Evolutionary conservation across 139 green algal genomes (phyloP).

Genomic region (Spirogloea muscicola): DNA sequence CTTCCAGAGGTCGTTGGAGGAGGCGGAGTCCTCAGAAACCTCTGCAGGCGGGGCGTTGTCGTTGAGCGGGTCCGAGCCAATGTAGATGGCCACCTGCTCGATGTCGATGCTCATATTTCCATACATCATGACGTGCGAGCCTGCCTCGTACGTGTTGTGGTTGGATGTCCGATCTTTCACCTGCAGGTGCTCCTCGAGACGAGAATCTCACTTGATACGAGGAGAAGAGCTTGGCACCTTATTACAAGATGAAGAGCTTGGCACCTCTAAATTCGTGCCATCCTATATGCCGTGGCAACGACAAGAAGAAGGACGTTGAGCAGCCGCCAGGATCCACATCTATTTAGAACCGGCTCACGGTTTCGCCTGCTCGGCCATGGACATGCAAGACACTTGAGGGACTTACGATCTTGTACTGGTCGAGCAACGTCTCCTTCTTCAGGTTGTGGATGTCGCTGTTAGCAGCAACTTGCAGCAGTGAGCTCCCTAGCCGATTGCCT

Average conservation of each 20-base stretch:
- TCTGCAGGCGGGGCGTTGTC: background rate
- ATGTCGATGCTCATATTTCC: conserved; percentile 65
- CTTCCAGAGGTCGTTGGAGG: conserved; percentile 18
- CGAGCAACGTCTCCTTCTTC: conserved; percentile 71
- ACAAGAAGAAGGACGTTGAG: background rate
- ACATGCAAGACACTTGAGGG: background rate
- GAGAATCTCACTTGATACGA: background rate
- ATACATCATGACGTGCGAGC: conserved; percentile 76
- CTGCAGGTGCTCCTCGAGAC: background rate
- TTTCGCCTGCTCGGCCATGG: no score
- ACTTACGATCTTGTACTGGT: conserved; percentile 70
- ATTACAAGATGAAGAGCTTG: background rate
- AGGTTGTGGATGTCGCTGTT: conserved; percentile 64
- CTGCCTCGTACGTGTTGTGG: conserved; percentile 70
- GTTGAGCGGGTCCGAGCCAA: conserved; percentile 51
- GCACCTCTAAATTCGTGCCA: background rate
- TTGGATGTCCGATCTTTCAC: conserved; percentile 64
- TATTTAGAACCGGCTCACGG: no score
- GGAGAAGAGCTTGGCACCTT: background rate
- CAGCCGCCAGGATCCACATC: background rate
- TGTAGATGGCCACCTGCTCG: conserved; percentile 67
- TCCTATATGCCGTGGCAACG: background rate
- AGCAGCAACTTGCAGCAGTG: background rate
- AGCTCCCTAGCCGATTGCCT: background rate
- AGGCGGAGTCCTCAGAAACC: conserved; percentile 51